Evolutionary conservation across 2,329 filamentous ascomycete genomes (phyloP), one percentile per base, ranked within the genome.

Genomic region (Colletotrichum zoysiae): DNA sequence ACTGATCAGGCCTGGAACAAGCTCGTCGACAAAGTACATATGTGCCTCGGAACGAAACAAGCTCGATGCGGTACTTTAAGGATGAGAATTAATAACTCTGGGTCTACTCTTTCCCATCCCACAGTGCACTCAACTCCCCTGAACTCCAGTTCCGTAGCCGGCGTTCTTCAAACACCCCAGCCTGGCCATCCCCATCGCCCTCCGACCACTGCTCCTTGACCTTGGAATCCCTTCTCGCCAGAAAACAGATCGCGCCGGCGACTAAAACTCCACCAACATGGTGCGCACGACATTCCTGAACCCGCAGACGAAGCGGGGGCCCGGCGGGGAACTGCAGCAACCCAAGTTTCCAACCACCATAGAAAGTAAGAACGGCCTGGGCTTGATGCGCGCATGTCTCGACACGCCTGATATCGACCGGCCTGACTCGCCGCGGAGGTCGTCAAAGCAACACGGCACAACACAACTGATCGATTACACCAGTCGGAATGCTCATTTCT

Each of bases 251-350:
- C 14, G 59, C 65, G 12, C 44, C 69, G 11, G 69, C 64, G 44
- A 71, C n/a, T 69, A 53, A 59, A 83, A 73, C 76, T 82, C 81
- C 33, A 75, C 74, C 6, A 82, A 65, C 1, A 78, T 78, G 0
- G 80, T 82, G 8, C 74, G 76, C 7, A 83, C 73, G n/a, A 77
- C 75, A 35, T 78, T 78, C 26, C 74, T 74, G 46, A 79, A 79
- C 1, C 77, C 78, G 9, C 71, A 75, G 20, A 73, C 73, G 63
- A 83, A 84, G 30, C 76, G 76, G 11, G 81, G 81, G 12, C 80
- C 81, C 20, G 0, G 82, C 81, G 0, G 82, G 81, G 56, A 79
- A 84, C 62, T 82, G 80, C 6, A 82, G 76, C 18, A 84, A n/a
- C 8, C 35, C 35, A 38, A 38, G 35, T 38, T 38, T 38, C 35